These are phyloP conservation scores for Ceratocystis smalleyi DNA, from an alignment of 2,329 filamentous ascomycete genomes.

Conservation along the genomic window DNA sequence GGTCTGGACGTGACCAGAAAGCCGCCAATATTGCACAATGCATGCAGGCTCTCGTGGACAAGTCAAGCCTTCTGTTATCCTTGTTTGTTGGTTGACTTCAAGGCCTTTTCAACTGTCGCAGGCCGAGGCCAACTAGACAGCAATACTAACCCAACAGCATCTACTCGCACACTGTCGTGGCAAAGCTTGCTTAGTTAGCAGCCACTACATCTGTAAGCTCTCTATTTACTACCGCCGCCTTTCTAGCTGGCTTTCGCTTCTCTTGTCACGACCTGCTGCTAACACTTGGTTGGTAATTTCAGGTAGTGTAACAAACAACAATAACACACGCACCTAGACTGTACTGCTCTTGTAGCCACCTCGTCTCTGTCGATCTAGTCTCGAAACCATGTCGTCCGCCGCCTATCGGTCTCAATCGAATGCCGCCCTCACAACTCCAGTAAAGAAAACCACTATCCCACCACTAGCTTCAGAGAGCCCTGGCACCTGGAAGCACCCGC, in stretches of 20 bases:
- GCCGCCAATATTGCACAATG: no score
- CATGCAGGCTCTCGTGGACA: no score
- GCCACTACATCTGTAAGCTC: background rate
- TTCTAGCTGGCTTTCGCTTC: background rate
- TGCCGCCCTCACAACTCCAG: conserved; percentile 23
- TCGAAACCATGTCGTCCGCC: background rate
- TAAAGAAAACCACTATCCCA: conserved; percentile 28
- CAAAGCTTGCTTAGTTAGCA: no score
- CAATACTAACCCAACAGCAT: background rate
- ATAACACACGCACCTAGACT: background rate
- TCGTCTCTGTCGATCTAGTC: background rate
- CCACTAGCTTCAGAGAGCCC: conserved; percentile 36
- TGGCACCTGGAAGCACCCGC: conserved; percentile 83
- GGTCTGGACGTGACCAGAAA: background rate
- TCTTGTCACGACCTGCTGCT: background rate
- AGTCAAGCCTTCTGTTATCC: no score
- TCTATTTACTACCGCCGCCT: background rate
- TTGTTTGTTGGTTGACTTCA: no score
- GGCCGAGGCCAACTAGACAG: no score
- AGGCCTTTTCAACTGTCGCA: no score
- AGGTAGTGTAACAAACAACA: background rate
- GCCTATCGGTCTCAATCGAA: background rate
- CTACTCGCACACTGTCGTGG: background rate
- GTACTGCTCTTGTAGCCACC: background rate
- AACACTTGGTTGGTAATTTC: background rate